Percentiles rank a stretch among this genome's conserved stretches.
Evolutionary conservation across 257 asterid genomes (phyloP).

Genomic region (Gentiana straminea): DNA sequence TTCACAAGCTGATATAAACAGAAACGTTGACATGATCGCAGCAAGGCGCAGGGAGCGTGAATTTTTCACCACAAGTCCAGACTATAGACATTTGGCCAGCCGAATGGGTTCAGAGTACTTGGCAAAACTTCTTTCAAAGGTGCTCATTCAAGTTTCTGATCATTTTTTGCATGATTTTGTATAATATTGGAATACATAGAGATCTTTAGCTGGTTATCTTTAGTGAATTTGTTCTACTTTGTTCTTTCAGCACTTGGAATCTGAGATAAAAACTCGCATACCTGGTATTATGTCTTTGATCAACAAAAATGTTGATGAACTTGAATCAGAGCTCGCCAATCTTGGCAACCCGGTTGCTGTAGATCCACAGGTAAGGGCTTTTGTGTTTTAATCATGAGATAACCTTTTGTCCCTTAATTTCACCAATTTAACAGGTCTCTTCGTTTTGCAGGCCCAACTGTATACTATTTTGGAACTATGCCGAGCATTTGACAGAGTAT

Average conservation of each 20-base stretch:
- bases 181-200: background rate
- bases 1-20: conserved; percentile 36
- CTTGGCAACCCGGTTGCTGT: conserved; percentile 31
- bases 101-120: conserved; percentile 40
- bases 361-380: conserved; percentile 29
- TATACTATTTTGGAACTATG: conserved; percentile 36
- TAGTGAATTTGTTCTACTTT: background rate
- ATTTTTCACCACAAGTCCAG: conserved; percentile 28
- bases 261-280: conserved; percentile 30
- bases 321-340: conserved; percentile 26
- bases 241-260: conserved; percentile 27
- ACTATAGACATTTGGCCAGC: conserved; percentile 27
- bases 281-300: conserved; percentile 26
- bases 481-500: conserved; percentile 35
- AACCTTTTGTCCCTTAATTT: background rate
- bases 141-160: background rate
- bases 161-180: background rate
- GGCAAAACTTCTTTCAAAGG: conserved; percentile 34
- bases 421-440: background rate
- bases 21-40: conserved; percentile 23
- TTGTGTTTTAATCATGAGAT: background rate
- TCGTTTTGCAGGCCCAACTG: conserved; percentile 22
- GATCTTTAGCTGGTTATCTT: background rate
- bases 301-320: conserved; percentile 28
- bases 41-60: conserved; percentile 30